These are phyloP conservation scores for Phytophthora aleatoria DNA, from an alignment of 352 stramenopile species.

Conservation along the genomic window DNA sequence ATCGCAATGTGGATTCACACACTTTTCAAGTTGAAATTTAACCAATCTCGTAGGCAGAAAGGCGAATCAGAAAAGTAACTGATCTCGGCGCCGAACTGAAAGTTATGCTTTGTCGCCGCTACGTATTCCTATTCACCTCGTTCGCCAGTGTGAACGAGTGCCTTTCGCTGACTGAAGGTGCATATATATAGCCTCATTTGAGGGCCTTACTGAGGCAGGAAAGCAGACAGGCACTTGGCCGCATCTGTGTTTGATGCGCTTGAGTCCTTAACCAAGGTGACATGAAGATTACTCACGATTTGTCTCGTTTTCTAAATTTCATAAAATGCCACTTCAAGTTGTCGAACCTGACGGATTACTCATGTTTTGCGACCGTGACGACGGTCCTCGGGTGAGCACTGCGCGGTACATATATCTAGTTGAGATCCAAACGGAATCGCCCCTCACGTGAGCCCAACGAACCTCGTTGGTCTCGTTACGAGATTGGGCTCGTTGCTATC, in stretches of 20 bases:
- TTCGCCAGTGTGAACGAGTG: neutral
- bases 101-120: neutral
- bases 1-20: neutral
- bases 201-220: neutral
- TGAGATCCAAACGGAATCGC: neutral
- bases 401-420: too few species aligned
- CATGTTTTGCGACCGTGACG: too few species aligned
- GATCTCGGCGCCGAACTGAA: conserved; percentile 4
- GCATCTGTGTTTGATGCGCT: neutral
- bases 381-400: too few species aligned
- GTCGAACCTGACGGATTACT: too few species aligned
- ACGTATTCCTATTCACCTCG: neutral
- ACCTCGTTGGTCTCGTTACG: neutral
- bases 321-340: conserved; percentile 5
- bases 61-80: conserved; percentile 9
- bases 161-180: neutral
- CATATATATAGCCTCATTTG: neutral
- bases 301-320: conserved; percentile 9
- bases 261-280: neutral
- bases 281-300: conserved; percentile 10
- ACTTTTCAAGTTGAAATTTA: neutral
- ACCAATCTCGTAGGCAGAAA: conserved; percentile 8
- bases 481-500: neutral
- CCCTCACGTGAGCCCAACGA: neutral
- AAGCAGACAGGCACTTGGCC: neutral